Percentiles rank a stretch among this genome's conserved stretches.
phyloP scores from a whole-genome alignment of 768 basidiomycete species.

The Russula dissimulans region DNA sequence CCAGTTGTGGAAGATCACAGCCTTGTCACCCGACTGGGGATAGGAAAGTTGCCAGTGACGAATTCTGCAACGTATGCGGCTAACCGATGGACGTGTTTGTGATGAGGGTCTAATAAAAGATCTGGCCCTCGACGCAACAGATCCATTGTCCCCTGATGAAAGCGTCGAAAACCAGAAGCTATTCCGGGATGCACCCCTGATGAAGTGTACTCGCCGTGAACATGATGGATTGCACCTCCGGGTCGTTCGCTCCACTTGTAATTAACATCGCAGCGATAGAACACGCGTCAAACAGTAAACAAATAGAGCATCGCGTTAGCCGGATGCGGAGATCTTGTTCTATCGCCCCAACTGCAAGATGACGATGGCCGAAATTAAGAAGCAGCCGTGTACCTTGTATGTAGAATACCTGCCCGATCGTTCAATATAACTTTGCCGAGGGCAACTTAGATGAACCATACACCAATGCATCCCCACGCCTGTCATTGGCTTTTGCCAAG shows the following conservation, averaged over 20 bases:
- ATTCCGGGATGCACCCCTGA: no score
- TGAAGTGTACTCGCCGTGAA: no score
- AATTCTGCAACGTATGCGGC: no score
- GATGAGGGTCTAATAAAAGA: no score
- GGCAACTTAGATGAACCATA: conserved; percentile 96
- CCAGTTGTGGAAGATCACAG: neutral
- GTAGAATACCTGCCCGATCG: neutral
- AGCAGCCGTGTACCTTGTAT: conserved; percentile 51
- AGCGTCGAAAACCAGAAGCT: no score
- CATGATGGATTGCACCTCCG: no score
- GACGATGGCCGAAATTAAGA: conserved; percentile 44
- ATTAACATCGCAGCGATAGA: no score
- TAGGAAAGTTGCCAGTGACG: neutral
- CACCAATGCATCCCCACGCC: conserved; percentile 61
- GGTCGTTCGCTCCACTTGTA: no score
- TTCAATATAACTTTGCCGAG: conserved; percentile 31
- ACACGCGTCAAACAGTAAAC: neutral
- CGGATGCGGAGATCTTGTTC: neutral
- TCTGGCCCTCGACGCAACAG: no score
- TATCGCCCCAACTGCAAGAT: conserved; percentile 36
- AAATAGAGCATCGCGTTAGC: neutral
- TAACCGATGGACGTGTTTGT: no score
- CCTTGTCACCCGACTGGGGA: neutral
- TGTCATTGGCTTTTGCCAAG: neutral
- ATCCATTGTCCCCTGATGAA: no score